A percentile compares a stretch with the other conserved stretches of the same genome.
These are phyloP conservation scores for Torulaspora maleeae DNA, from an alignment of 805 yeast species.

Conservation along the genomic window DNA sequence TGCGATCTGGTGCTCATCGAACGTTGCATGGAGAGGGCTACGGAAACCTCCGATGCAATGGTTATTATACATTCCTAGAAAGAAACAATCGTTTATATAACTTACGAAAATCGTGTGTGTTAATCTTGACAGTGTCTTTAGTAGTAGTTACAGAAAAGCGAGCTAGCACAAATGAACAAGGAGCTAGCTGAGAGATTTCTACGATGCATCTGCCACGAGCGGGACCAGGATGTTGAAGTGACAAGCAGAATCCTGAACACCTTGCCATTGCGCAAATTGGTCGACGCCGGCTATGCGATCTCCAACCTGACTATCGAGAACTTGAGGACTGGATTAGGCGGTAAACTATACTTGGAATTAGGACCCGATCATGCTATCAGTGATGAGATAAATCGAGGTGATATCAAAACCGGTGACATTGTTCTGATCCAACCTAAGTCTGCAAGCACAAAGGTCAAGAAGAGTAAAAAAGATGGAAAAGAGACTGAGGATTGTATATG, in stretches of 20 bases:
- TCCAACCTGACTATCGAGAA: conserved; percentile 58
- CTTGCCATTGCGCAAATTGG: conserved; percentile 60
- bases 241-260: conserved; percentile 42
- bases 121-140: neutral
- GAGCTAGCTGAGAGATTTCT: conserved; percentile 39
- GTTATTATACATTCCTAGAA: conserved; percentile 8
- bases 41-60: conserved; percentile 2
- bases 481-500: conserved; percentile 32
- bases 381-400: conserved; percentile 43
- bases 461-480: conserved; percentile 13
- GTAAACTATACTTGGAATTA: conserved; percentile 53
- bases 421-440: conserved; percentile 48
- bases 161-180: conserved; percentile 22
- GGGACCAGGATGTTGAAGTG: conserved; percentile 48
- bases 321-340: conserved; percentile 73
- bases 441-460: conserved; percentile 19
- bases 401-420: conserved; percentile 69
- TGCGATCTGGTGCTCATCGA: neutral
- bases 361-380: conserved; percentile 46
- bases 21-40: conserved; percentile 3
- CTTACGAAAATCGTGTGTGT: conserved; percentile 3
- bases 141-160: neutral
- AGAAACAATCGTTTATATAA: conserved; percentile 3
- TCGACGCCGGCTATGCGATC: conserved; percentile 68
- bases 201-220: conserved; percentile 44